Conservation (phyloP, 768 basidiomycete genomes). For the Neoboletus magnificus region DNA sequence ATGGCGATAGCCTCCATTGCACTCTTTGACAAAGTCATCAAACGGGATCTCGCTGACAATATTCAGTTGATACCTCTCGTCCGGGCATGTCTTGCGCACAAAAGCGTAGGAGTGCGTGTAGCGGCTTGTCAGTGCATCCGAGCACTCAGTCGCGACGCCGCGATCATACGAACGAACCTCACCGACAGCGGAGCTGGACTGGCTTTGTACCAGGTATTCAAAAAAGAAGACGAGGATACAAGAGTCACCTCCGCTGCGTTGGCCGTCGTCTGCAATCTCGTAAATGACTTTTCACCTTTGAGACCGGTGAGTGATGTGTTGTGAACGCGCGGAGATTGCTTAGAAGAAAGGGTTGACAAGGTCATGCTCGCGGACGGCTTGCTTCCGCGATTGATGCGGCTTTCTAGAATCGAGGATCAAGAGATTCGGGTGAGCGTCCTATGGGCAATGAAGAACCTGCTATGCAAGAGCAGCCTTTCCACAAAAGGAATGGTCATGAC, state of each 20-base stretch:
- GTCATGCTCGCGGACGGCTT: conserved; percentile 66
- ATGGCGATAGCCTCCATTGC: conserved; percentile 70
- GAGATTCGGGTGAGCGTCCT: conserved; percentile 64
- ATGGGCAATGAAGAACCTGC: conserved; percentile 88
- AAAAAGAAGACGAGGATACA: conserved; percentile 57
- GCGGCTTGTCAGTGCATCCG: conserved; percentile 86
- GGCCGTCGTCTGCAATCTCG: conserved; percentile 78
- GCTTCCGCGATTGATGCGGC: conserved; percentile 57
- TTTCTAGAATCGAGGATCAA: conserved; percentile 52
- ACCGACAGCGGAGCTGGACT: conserved; percentile 79
- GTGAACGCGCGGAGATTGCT: background rate
- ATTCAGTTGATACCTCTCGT: conserved; percentile 54
- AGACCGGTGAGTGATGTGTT: conserved; percentile 48
- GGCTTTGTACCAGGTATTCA: conserved; percentile 60
- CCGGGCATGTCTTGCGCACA: conserved; percentile 53
- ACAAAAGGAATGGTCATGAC: conserved; percentile 67
- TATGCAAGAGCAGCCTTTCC: conserved; percentile 57
- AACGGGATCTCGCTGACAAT: conserved; percentile 62
- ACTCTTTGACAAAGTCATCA: conserved; percentile 69
- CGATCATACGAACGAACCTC: conserved; percentile 78
- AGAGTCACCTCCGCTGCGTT: conserved; percentile 70
- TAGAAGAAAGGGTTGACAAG: conserved; percentile 32
- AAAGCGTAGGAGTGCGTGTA: conserved; percentile 72
- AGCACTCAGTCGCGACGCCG: conserved; percentile 74
- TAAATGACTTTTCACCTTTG: conserved; percentile 83